Conservation (phyloP, 2,329 filamentous ascomycete species). For the Scedosporium boydii region DNA sequence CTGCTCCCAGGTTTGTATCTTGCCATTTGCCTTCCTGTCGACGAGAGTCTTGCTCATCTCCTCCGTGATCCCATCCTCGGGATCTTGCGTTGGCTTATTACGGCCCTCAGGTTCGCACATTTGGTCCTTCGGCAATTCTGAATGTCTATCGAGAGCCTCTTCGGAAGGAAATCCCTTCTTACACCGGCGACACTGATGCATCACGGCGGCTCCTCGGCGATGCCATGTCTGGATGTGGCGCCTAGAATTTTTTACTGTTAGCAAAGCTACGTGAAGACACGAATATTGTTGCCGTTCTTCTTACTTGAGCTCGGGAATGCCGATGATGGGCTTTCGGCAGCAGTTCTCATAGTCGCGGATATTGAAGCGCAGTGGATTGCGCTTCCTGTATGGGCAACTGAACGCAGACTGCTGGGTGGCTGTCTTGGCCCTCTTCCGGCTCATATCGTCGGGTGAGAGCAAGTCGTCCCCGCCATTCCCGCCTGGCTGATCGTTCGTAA, state of each 20-base stretch:
- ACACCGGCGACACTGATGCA: constrained; percentile 30
- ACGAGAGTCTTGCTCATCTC: background rate
- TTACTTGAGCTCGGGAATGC: constrained; percentile 30
- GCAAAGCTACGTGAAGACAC: background rate
- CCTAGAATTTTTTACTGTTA: constrained; percentile 13
- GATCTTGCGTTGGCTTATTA: background rate
- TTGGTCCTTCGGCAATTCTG: constrained; percentile 27
- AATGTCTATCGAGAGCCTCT: constrained; percentile 29
- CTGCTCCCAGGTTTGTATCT: constrained; percentile 1
- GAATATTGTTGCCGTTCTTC: background rate
- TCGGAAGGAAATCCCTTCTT: constrained; percentile 27
- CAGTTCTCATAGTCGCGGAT: constrained; percentile 34
- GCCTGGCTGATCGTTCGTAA: background rate
- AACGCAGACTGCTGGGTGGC: constrained; percentile 9
- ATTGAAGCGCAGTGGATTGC: constrained; percentile 35
- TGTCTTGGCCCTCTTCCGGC: background rate
- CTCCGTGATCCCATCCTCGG: constrained; percentile 1
- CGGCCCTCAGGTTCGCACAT: constrained; percentile 23
- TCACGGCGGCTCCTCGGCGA: constrained; percentile 29
- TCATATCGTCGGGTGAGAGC: background rate
- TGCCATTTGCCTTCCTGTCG: background rate
- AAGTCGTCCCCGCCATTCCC: background rate
- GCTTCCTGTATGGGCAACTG: constrained; percentile 34
- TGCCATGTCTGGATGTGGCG: constrained; percentile 34
- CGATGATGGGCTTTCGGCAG: constrained; percentile 32